Base-by-base conservation (phyloP, 2,329 filamentous ascomycete genomes). In the Penicillium occitanis region DNA sequence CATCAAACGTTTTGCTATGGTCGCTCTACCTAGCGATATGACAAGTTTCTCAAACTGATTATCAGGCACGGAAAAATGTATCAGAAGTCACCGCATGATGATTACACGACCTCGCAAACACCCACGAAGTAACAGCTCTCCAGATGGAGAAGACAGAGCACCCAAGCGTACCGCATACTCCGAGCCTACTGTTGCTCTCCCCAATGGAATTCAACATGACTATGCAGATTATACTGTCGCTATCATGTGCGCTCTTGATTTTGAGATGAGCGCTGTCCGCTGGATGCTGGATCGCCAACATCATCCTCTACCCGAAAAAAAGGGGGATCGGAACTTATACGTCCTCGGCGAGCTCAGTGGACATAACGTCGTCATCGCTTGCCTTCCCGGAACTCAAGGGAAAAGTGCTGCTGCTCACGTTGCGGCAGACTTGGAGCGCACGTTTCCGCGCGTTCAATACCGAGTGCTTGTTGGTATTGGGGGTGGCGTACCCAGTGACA, bases 341-440 rank as follows among this genome's bases (percentile, higher is more conserved):
- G 22, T 62, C 13, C 48, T 66, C 17, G 64, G 64, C 19, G 37
- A 61, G 13, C 57, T 66, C n/a, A 53, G 33, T 30, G 46, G 57
- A 11, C 64, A 66, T 51, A 66, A 62, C 14, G 46, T 50, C 30
- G 64, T 66, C 1, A 61, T 66, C 25, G 46, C 64, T n/a, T 66
- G 58, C 22, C 37, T 66, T 19, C 64, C 64, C 13, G 64, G 64
- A 25, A 48, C 28, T 17, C 57, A 62, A 13, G 64, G 64, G 3
- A 58, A 37, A 33, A 40, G n/a, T 17, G 37, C 64, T 28, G 64
- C 58, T 0, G 57, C 64, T 1, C 48, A 22, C 13, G 63, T 59
- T 30, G 53, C 51, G 1, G 44, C 19, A 11, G 22, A 53, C n/a
- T 17, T 65, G 8, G 28, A 35, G 3, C 53, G 33, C 17, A 60